Evolutionary conservation across 495 filamentous ascomycete species (phyloP), one percentile per base, ranked within the genome.

Genomic region (Penicillium odoratum): DNA sequence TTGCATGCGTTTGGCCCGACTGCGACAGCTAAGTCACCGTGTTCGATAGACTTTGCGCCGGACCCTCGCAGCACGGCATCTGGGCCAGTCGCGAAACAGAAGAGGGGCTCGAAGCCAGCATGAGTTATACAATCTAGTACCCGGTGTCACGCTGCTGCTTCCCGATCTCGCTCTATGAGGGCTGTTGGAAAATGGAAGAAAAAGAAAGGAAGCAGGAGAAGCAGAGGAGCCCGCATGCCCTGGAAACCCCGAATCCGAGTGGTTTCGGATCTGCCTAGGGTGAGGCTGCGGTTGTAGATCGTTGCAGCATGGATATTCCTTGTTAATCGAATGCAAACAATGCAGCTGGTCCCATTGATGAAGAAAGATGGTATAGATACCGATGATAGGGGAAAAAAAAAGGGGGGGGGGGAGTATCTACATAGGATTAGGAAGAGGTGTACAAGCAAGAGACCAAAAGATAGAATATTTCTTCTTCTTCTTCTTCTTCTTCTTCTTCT

Each of bases 1-100:
- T 63, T 63, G 58, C 65, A 63, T 68, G 58, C 62, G 67, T 69
- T 65, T 69, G 67, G 67, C 56, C 59, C 60, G 48, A 59, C 55
- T 52, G 58, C 55, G 53, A 61, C 57, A 61, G 51, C 59, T 67
- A 64, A 69, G 61, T 67, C 64, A 64, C 57, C 46, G 53, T 63
- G 57, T 63, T 63, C 55, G 34, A 60, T 55, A 54, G 56, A 62
- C 59, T 65, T 62, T 62, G 57, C 56, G 47, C 54, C 64, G 63
- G 66, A 66, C 60, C 44, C 66, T 69, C 63, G 59, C 63, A 69
- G 62, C 54, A 58, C 44, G 47, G 56, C 55, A 58, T 62, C 59
- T 45, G 51, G 62, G 44, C 62, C 55, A 54, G 61, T 66, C 61
- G 60, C 58, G 25, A 43, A 63, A 65, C 54, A 44, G 51, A 57